These are phyloP conservation scores for Aspergillus sergii DNA, from an alignment of 2,329 filamentous ascomycete genomes.

Conservation along the genomic window DNA sequence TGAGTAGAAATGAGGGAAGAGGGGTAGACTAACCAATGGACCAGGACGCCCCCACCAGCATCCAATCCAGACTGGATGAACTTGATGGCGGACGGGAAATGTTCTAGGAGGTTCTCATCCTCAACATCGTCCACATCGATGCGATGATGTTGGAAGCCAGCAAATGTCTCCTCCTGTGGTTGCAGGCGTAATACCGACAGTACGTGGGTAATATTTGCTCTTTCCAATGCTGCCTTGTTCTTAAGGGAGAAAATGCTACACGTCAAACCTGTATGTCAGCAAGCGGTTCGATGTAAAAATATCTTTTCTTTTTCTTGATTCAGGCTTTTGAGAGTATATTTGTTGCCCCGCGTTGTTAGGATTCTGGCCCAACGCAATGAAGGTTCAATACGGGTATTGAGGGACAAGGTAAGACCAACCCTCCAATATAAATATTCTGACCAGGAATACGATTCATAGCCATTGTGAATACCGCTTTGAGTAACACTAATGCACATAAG, in stretches of 20 bases:
- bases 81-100: conserved; percentile 73
- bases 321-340: neutral
- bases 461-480: conserved; percentile 24
- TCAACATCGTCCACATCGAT: conserved; percentile 90
- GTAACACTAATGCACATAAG: neutral
- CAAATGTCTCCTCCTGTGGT: conserved; percentile 58
- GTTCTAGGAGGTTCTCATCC: conserved; percentile 80
- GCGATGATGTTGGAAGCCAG: conserved; percentile 69
- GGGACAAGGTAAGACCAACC: conserved; percentile 54
- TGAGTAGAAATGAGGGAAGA: conserved; percentile 6
- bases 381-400: conserved; percentile 5
- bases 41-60: conserved; percentile 61
- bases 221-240: conserved; percentile 68
- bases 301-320: neutral
- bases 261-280: conserved; percentile 10
- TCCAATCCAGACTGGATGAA: conserved; percentile 81
- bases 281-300: neutral
- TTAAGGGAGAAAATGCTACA: conserved; percentile 77
- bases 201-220: conserved; percentile 82
- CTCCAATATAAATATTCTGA: conserved; percentile 75
- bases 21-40: conserved; percentile 66
- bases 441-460: conserved; percentile 68
- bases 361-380: neutral
- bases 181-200: conserved; percentile 76
- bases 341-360: conserved; percentile 7